Conservation (phyloP, 768 basidiomycete genomes). For the Podaxis sp. region DNA sequence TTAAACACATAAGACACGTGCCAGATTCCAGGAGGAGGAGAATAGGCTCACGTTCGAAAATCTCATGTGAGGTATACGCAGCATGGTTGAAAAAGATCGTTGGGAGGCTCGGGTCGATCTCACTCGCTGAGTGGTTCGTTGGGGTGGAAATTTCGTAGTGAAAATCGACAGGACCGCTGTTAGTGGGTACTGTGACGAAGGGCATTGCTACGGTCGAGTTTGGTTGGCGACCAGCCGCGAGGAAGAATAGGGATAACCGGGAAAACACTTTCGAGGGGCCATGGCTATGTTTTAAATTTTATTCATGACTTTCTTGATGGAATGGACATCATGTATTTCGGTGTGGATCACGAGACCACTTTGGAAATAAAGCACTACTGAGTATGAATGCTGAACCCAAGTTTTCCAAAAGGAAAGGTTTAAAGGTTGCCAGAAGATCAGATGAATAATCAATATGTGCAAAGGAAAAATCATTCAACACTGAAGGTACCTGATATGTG, state of each 20-base stretch:
- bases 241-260: background rate
- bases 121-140: constrained; percentile 20
- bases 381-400: background rate
- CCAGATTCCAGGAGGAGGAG: background rate
- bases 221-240: background rate
- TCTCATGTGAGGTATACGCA: constrained; percentile 25
- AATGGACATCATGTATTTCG: background rate
- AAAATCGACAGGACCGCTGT: constrained; percentile 25
- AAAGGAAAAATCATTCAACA: background rate
- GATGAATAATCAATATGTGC: background rate
- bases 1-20: background rate
- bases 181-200: constrained; percentile 23
- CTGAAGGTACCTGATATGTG: background rate
- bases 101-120: constrained; percentile 29
- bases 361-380: background rate
- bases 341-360: background rate
- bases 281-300: background rate
- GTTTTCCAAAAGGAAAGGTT: background rate
- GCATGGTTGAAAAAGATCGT: constrained; percentile 35
- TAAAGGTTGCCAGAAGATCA: background rate
- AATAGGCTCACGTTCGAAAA: constrained; percentile 29
- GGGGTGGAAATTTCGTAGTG: constrained; percentile 36
- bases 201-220: constrained; percentile 21
- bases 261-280: background rate
- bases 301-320: background rate